These are phyloP conservation scores for Pseudonitzschia multistriata DNA, from an alignment of 108 stramenopile genomes.

Conservation along the genomic window DNA sequence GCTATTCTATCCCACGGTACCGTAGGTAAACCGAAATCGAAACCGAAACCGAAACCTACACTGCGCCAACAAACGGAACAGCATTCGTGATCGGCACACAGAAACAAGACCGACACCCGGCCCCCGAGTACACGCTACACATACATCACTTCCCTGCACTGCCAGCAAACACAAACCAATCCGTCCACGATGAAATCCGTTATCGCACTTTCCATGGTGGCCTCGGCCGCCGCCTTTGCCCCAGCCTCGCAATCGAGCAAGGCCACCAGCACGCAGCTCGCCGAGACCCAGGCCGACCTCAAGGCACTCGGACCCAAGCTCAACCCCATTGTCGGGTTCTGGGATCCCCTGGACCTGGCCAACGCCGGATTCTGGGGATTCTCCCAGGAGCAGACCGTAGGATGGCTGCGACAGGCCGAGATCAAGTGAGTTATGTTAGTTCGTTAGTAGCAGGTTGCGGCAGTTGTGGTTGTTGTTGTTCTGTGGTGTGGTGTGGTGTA, in stretches of 20 bases:
- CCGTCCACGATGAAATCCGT: not conserved
- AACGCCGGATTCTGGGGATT: slow-evolving; percentile 71
- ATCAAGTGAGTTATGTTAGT: slow-evolving; percentile 46
- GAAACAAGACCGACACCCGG: not conserved
- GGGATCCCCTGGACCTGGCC: slow-evolving; percentile 64
- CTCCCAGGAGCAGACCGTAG: slow-evolving; percentile 63
- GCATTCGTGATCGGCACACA: not conserved
- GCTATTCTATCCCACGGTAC: too few species aligned
- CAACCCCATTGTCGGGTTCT: slow-evolving; percentile 64
- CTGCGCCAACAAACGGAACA: too few species aligned
- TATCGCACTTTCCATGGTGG: slow-evolving; percentile 13
- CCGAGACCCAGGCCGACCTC: slow-evolving; percentile 60
- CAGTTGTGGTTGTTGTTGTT: not conserved
- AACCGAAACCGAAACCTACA: too few species aligned
- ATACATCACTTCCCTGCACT: not conserved
- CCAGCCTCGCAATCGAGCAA: not conserved
- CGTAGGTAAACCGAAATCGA: too few species aligned
- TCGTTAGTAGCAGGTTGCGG: not conserved
- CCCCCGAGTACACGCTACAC: not conserved
- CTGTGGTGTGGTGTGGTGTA: not conserved
- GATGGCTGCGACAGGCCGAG: slow-evolving; percentile 71
- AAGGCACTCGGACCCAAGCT: slow-evolving; percentile 60
- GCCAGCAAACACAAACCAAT: not conserved
- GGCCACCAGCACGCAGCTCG: not conserved
- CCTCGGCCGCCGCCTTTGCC: slow-evolving; percentile 15